Conservation (phyloP, 129 eudicot genomes). For the Artemisia argyi region DNA sequence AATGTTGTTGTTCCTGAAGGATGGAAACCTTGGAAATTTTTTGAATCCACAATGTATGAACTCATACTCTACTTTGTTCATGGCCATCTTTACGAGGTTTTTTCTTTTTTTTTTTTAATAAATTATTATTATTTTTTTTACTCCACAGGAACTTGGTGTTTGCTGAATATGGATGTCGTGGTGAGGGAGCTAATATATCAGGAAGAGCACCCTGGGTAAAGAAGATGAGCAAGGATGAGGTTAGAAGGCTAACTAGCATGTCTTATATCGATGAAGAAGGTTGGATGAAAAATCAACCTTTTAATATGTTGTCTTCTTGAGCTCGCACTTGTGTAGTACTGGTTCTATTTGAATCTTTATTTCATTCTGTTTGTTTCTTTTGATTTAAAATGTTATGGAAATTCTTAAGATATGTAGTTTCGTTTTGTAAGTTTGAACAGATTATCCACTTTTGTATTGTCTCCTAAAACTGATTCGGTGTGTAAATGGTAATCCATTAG, state of each 20-base stretch:
- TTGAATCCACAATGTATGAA: constrained; percentile 18
- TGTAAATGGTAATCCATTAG: too few species aligned
- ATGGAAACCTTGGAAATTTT: constrained; percentile 37
- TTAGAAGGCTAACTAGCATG: constrained; percentile 37
- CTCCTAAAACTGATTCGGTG: too few species aligned
- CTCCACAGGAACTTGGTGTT: constrained; percentile 25
- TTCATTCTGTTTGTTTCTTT: not conserved
- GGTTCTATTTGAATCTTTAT: not conserved
- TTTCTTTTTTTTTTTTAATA: not conserved
- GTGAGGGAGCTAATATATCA: constrained; percentile 45
- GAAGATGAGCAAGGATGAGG: constrained; percentile 29
- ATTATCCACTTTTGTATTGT: not conserved
- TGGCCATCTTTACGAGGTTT: too few species aligned
- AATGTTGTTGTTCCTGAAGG: constrained; percentile 58
- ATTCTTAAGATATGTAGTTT: not conserved
- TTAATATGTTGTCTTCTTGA: constrained; percentile 31
- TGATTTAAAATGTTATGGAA: not conserved
- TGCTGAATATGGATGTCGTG: constrained; percentile 53
- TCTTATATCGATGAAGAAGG: constrained; percentile 60
- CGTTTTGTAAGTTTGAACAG: not conserved
- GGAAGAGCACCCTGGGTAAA: constrained; percentile 56
- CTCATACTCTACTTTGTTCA: not conserved
- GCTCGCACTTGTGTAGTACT: not conserved
- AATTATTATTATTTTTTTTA: not conserved
- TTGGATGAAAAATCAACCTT: constrained; percentile 54